Percentiles rank a stretch among this genome's conserved stretches.
Conservation (phyloP, 2,329 filamentous ascomycete species). For the Colletotrichum sp. region DNA sequence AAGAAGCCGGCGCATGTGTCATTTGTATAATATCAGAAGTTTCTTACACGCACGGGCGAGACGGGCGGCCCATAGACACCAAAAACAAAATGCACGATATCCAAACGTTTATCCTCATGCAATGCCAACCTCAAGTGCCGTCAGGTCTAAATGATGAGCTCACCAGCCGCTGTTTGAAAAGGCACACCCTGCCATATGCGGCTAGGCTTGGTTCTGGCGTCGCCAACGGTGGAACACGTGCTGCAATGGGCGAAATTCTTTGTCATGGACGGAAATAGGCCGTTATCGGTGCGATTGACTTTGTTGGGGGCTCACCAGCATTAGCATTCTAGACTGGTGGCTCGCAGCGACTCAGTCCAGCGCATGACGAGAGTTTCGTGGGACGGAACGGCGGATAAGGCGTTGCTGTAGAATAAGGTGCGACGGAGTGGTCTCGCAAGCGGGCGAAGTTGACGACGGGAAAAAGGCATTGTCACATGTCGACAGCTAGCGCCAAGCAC, state of each 20-base stretch:
- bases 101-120: neutral
- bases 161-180: neutral
- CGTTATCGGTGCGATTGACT: conserved; percentile 1
- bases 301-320: conserved; percentile 1
- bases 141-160: neutral
- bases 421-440: neutral
- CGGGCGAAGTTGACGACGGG: neutral
- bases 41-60: neutral
- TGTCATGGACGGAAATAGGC: neutral
- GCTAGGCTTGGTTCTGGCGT: neutral
- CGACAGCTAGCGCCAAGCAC: conserved; percentile 5
- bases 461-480: conserved; percentile 19
- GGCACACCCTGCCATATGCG: neutral
- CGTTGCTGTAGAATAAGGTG: neutral
- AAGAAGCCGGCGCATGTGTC: neutral
- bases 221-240: conserved; percentile 11
- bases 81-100: neutral
- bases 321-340: neutral
- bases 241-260: neutral
- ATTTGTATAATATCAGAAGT: conserved; percentile 8
- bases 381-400: neutral
- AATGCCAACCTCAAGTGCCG: neutral
- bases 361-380: neutral
- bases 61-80: neutral
- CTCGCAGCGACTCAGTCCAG: neutral